Evolutionary conservation across 306 rosid species (phyloP).

Genomic region (Begonia loranthoides): DNA sequence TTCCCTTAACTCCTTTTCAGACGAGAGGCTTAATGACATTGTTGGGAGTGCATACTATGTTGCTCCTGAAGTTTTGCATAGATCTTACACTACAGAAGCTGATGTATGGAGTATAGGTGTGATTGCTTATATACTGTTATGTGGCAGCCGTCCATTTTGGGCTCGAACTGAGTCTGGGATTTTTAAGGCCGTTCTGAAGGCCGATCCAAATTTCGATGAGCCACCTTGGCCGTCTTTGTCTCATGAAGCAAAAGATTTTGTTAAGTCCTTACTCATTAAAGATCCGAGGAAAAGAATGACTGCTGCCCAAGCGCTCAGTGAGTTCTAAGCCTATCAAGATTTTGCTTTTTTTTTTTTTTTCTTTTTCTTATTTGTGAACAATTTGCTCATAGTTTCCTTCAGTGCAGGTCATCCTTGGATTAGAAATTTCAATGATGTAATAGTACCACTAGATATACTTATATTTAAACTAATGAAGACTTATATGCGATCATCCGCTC

Average conservation of each 20-base stretch:
- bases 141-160: slow-evolving; percentile 99
- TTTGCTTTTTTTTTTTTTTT: too few species aligned
- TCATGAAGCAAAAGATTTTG: slow-evolving; percentile 64
- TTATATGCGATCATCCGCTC: slow-evolving; percentile 81
- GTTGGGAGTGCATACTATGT: slow-evolving; percentile 99
- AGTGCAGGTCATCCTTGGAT: slow-evolving; percentile 91
- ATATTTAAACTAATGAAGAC: slow-evolving; percentile 76
- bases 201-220: slow-evolving; percentile 82
- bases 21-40: slow-evolving; percentile 82
- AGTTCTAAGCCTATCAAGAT: slow-evolving; percentile 16
- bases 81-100: slow-evolving; percentile 84
- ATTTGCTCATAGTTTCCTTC: slow-evolving; percentile 19
- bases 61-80: slow-evolving; percentile 91
- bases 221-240: slow-evolving; percentile 92
- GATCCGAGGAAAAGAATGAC: slow-evolving; percentile 92
- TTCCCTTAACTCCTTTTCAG: slow-evolving; percentile 36
- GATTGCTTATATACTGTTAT: slow-evolving; percentile 79
- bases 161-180: slow-evolving; percentile 93
- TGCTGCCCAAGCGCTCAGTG: slow-evolving; percentile 83
- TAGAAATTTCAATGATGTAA: slow-evolving; percentile 37
- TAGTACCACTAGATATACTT: slow-evolving; percentile 65
- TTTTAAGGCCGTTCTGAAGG: slow-evolving; percentile 76
- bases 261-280: slow-evolving; percentile 67
- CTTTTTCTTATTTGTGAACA: slow-evolving; percentile 6
- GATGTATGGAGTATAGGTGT: slow-evolving; percentile 95